Base-by-base conservation (phyloP, 2,329 filamentous ascomycete species). In the Cytospora mali region DNA sequence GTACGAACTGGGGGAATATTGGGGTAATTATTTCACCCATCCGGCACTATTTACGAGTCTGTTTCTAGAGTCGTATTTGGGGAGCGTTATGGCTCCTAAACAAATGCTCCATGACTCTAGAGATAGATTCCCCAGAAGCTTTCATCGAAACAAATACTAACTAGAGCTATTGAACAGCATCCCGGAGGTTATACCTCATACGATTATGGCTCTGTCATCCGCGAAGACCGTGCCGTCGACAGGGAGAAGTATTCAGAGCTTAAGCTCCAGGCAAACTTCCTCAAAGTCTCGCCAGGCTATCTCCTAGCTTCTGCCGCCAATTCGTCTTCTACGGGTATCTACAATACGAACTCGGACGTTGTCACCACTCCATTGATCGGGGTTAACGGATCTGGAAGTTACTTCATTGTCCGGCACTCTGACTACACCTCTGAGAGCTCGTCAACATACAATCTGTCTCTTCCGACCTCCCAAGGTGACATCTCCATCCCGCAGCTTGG, bases 1-100 rank as follows among this genome's bases (percentile, higher is more conserved):
- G 91, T 5, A 93, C 91, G 0, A 95, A 94, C 72, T 94, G 91
- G 91, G 91, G 91, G 0, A 93, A 92, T 66, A 75, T 92, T 4
- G 89, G 90, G n/a, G n/a, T n/a, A n/a, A n/a, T n/a, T n/a, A n/a
- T n/a, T n/a, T n/a, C n/a, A n/a, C n/a, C n/a, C n/a, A n/a, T n/a
- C n/a, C n/a, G n/a, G n/a, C n/a, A n/a, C n/a, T n/a, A n/a, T n/a
- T n/a, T n/a, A n/a, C n/a, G n/a, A n/a, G n/a, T n/a, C n/a, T n/a
- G n/a, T n/a, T n/a, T n/a, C n/a, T n/a, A n/a, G n/a, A n/a, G n/a
- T n/a, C n/a, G n/a, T n/a, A n/a, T n/a, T n/a, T n/a, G n/a, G n/a
- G n/a, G n/a, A n/a, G n/a, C n/a, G n/a, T n/a, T n/a, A n/a, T n/a
- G n/a, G n/a, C n/a, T n/a, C n/a, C n/a, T n/a, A n/a, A n/a, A n/a